Evolutionary conservation across 352 stramenopile species (phyloP).

Genomic region (Globisporangium megalacanthum): DNA sequence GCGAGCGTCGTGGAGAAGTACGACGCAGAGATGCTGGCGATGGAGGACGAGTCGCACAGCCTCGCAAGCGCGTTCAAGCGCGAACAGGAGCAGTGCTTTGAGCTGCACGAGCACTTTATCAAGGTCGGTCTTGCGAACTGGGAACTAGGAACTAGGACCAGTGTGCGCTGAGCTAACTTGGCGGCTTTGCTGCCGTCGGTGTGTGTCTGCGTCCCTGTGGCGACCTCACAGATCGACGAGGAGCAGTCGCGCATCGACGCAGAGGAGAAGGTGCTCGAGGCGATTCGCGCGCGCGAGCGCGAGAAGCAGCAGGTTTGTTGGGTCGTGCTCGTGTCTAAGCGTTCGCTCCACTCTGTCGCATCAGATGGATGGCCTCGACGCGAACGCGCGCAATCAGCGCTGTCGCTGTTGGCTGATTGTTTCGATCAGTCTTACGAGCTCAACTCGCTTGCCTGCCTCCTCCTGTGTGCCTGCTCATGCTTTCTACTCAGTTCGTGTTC

Average conservation of each 20-base stretch:
- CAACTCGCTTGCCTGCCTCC: not conserved
- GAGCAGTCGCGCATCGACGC: slow-evolving; percentile 81
- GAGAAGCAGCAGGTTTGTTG: slow-evolving; percentile 65
- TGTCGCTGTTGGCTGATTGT: not conserved
- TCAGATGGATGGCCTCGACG: not conserved
- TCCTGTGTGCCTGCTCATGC: slow-evolving; percentile 3
- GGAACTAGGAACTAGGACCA: not conserved
- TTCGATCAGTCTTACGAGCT: not conserved
- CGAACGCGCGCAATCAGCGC: not conserved
- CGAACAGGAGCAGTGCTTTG: slow-evolving; percentile 51
- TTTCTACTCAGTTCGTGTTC: slow-evolving; percentile 44
- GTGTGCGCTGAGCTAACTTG: no score
- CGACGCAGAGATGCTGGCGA: slow-evolving; percentile 62
- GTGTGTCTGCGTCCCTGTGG: no score
- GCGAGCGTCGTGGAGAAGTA: slow-evolving; percentile 70
- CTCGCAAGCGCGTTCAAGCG: slow-evolving; percentile 36
- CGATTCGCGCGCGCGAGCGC: slow-evolving; percentile 60
- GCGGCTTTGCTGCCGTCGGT: no score
- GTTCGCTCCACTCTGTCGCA: not conserved
- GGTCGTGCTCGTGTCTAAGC: not conserved
- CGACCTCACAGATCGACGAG: slow-evolving; percentile 54
- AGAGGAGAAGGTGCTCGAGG: slow-evolving; percentile 68
- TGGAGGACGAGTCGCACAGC: slow-evolving; percentile 46
- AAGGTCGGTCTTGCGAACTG: slow-evolving; percentile 29
- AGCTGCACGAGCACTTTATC: slow-evolving; percentile 81